Percentiles rank a stretch among this genome's conserved stretches.
These are phyloP conservation scores for Cryptococcus sp. DNA, from an alignment of 1,284 basidiomycete species.

Conservation along the genomic window DNA sequence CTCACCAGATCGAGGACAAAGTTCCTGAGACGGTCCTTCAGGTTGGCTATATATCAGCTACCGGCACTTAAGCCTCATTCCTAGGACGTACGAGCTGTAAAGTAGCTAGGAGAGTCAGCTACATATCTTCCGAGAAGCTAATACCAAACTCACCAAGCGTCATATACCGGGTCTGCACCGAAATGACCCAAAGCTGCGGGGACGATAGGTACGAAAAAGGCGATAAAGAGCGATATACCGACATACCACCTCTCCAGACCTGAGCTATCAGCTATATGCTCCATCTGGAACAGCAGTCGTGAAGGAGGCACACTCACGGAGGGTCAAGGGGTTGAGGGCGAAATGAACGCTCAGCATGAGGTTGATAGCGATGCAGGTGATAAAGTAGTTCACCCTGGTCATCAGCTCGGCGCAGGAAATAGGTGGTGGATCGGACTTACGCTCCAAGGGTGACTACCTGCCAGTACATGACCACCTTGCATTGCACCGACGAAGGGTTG, in stretches of 20 bases:
- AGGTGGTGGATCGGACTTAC: constrained; percentile 15
- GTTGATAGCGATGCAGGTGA: constrained; percentile 35
- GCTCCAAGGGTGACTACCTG: constrained; percentile 23
- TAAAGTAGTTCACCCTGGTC: constrained; percentile 31
- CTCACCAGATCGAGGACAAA: constrained; percentile 26
- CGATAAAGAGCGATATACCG: background rate
- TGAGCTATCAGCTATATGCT: background rate
- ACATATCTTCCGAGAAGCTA: background rate
- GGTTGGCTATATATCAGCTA: background rate
- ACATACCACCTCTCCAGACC: constrained; percentile 18
- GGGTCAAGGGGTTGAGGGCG: constrained; percentile 26
- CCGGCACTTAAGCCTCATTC: background rate
- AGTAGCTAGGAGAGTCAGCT: constrained; percentile 9
- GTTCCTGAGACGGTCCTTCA: constrained; percentile 11
- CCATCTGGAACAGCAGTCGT: too few relatives aligned
- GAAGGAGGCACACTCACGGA: constrained; percentile 18
- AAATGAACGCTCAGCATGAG: constrained; percentile 31
- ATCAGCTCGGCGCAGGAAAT: background rate
- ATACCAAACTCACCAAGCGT: constrained; percentile 16
- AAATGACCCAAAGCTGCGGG: constrained; percentile 11
- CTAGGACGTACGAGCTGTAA: background rate
- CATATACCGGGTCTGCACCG: constrained; percentile 14
- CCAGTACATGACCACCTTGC: constrained; percentile 28
- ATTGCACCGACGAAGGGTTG: constrained; percentile 6
- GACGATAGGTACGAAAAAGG: background rate